phyloP scores from a whole-genome alignment of 225 moss, liverwort and hornwort genomes.

The Lunularia cruciata region DNA sequence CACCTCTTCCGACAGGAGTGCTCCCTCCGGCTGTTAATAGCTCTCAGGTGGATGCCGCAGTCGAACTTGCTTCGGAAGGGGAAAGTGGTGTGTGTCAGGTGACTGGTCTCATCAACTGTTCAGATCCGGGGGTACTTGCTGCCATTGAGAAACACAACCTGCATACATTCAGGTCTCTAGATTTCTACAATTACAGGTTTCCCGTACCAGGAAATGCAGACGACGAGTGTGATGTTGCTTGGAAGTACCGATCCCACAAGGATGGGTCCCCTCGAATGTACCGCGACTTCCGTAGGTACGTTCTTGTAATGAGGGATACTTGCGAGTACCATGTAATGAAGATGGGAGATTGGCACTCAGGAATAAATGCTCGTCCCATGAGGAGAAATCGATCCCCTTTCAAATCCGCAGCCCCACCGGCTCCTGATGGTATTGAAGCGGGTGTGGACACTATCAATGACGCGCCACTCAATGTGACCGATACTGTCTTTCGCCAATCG shows the following conservation, averaged over 20 bases:
- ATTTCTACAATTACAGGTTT: conserved; percentile 60
- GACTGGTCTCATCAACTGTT: conserved; percentile 48
- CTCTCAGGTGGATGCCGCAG: conserved; percentile 31
- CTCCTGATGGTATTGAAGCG: conserved; percentile 11
- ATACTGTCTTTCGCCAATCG: conserved; percentile 19
- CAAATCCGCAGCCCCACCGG: conserved; percentile 1
- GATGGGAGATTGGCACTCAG: conserved; percentile 84
- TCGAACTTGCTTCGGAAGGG: conserved; percentile 16
- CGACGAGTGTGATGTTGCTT: conserved; percentile 70
- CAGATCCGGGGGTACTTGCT: conserved; percentile 51
- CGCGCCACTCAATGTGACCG: conserved; percentile 14
- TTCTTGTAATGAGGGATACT: conserved; percentile 33
- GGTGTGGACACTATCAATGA: conserved; percentile 40
- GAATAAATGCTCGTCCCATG: conserved; percentile 58
- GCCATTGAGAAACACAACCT: conserved; percentile 69
- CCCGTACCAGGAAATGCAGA: conserved; percentile 51
- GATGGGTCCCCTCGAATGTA: conserved; percentile 70
- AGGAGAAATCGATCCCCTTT: conserved; percentile 23
- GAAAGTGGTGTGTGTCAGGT: conserved; percentile 37
- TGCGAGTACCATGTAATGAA: conserved; percentile 59
- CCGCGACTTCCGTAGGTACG: conserved; percentile 69
- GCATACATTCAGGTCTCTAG: conserved; percentile 54
- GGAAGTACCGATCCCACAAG: conserved; percentile 71
- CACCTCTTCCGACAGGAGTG: neutral
- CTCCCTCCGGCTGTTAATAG: conserved; percentile 47